Percentiles rank a stretch among this genome's conserved stretches.
phyloP scores from a whole-genome alignment of 140 eudicot genomes.

The Oenanthe javanica region DNA sequence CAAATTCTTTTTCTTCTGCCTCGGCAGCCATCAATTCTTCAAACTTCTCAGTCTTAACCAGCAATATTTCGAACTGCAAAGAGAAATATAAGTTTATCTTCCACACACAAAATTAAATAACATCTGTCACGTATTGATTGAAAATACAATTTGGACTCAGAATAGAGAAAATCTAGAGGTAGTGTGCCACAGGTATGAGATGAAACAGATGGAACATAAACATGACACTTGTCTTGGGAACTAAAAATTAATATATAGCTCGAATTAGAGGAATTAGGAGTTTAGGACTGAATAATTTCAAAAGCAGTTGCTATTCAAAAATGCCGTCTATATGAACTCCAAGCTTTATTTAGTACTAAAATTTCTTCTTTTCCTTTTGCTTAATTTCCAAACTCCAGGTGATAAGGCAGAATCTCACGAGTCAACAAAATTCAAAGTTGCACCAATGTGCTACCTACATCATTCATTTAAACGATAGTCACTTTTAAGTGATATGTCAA shows the following conservation, averaged over 20 bases:
- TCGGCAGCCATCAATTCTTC: constrained; percentile 62
- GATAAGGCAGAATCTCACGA: background rate
- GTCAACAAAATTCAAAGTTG: background rate
- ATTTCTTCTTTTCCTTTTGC: background rate
- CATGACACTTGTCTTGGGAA: background rate
- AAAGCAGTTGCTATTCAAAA: background rate
- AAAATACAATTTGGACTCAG: background rate
- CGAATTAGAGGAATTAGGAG: background rate
- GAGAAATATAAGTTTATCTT: background rate
- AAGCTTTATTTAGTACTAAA: background rate
- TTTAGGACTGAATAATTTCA: background rate
- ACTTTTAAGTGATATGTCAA: background rate
- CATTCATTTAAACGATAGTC: background rate
- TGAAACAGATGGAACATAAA: background rate
- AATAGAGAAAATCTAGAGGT: background rate
- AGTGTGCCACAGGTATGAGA: no score
- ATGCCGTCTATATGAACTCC: background rate
- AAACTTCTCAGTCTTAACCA: constrained; percentile 58
- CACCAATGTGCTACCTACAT: background rate
- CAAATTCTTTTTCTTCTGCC: constrained; percentile 44
- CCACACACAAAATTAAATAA: background rate
- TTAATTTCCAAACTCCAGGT: background rate
- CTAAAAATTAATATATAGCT: background rate
- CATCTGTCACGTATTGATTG: background rate
- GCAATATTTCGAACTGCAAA: constrained; percentile 41